phyloP scores from a whole-genome alignment of 176 grass and related monocot species.

The Stipa capillata region DNA sequence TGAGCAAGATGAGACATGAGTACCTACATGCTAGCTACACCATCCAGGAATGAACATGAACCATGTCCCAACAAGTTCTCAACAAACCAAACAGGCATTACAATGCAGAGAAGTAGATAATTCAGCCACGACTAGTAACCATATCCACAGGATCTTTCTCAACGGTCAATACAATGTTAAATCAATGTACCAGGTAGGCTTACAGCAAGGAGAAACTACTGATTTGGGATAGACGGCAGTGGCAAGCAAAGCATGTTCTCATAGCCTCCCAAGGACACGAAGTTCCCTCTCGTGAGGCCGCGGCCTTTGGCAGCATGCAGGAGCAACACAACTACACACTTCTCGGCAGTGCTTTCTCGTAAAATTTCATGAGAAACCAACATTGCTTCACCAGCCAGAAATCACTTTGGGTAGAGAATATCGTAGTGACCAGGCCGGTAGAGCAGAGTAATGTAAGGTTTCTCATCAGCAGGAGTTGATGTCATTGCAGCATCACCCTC shows the following conservation, averaged over 20 bases:
- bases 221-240: slow-evolving; percentile 11
- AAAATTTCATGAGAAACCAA: slow-evolving; percentile 10
- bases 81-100: neutral
- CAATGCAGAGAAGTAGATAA: neutral
- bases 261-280: slow-evolving; percentile 10
- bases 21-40: neutral
- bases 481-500: slow-evolving; percentile 8
- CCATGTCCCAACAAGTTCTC: neutral
- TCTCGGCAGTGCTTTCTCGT: slow-evolving; percentile 9
- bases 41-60: neutral
- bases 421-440: slow-evolving; percentile 97
- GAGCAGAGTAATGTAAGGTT: slow-evolving; percentile 74
- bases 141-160: slow-evolving; percentile 18
- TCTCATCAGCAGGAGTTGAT: slow-evolving; percentile 12
- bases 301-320: slow-evolving; percentile 53
- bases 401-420: slow-evolving; percentile 87
- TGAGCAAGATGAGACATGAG: neutral
- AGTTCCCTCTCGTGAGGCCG: slow-evolving; percentile 31
- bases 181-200: slow-evolving; percentile 19
- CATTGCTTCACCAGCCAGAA: neutral
- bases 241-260: slow-evolving; percentile 9
- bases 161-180: slow-evolving; percentile 30
- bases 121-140: neutral
- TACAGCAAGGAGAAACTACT: neutral
- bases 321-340: slow-evolving; percentile 29